phyloP scores from a whole-genome alignment of 2,329 filamentous ascomycete species.

The Fusarium pseudoanthophilum region DNA sequence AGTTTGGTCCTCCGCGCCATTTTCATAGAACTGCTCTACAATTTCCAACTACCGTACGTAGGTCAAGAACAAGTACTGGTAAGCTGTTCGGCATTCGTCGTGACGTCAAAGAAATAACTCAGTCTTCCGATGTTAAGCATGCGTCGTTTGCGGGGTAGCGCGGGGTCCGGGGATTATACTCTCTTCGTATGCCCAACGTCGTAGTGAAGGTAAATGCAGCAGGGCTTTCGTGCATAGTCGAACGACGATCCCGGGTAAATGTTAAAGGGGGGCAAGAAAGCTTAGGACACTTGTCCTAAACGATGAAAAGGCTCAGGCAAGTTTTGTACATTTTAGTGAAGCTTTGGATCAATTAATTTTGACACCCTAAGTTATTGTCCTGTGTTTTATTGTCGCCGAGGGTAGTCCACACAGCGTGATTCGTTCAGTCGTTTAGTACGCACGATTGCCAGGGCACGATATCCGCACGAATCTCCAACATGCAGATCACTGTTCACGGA shows the following conservation, averaged over 20 bases:
- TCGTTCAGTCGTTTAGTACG: neutral
- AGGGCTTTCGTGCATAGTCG: neutral
- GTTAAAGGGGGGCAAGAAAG: neutral
- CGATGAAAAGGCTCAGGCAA: neutral
- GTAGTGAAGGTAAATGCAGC: neutral
- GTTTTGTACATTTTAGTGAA: neutral
- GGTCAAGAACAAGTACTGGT: too few species aligned
- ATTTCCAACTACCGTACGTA: too few species aligned
- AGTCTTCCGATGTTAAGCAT: neutral
- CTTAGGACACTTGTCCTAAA: neutral
- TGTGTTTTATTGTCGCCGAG: neutral
- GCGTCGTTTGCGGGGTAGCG: slow-evolving; percentile 8
- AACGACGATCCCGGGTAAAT: neutral
- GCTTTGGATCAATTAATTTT: neutral
- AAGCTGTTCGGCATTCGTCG: neutral
- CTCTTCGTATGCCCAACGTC: neutral
- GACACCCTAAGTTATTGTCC: neutral
- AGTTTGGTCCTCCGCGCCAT: accelerated
- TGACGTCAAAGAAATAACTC: neutral
- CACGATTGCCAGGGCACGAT: neutral
- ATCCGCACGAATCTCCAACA: slow-evolving; percentile 11
- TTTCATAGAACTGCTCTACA: neutral
- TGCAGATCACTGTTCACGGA: neutral
- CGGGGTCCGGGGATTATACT: slow-evolving; percentile 1
- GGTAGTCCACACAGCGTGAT: neutral